phyloP scores from a whole-genome alignment of 2,329 filamentous ascomycete genomes.

The Chlorencoelia australis region DNA sequence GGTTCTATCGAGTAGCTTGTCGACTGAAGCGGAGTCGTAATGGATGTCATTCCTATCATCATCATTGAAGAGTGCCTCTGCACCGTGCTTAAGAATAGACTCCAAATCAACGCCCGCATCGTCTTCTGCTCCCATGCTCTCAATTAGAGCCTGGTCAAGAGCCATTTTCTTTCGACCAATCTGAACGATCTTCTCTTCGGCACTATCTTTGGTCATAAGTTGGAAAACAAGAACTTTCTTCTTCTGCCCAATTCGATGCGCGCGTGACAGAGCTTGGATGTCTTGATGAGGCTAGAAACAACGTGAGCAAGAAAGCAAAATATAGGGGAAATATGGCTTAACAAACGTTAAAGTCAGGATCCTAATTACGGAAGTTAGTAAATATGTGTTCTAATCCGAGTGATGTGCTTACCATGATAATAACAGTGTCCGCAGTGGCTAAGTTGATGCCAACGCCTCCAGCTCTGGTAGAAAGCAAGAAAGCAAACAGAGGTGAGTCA shows the following conservation, averaged over 20 bases:
- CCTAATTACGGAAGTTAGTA: constrained; percentile 15
- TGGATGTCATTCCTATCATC: constrained; percentile 62
- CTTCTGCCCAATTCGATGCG: constrained; percentile 92
- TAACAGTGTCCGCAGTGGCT: constrained; percentile 93
- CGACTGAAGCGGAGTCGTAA: constrained; percentile 76
- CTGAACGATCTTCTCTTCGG: constrained; percentile 93
- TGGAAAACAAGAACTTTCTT: constrained; percentile 95
- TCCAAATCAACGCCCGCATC: constrained; percentile 72
- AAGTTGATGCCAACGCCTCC: constrained; percentile 97
- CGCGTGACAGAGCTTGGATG: constrained; percentile 86
- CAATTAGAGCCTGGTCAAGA: constrained; percentile 87
- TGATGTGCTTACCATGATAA: constrained; percentile 64
- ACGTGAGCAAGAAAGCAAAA: no score
- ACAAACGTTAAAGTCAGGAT: constrained; percentile 26
- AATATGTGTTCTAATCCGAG: neutral
- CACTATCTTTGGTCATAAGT: constrained; percentile 77
- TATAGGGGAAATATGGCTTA: no score
- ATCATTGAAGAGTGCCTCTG: constrained; percentile 75
- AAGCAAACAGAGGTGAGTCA: constrained; percentile 74
- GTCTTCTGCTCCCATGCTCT: constrained; percentile 79
- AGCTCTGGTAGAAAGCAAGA: constrained; percentile 85
- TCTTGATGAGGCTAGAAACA: constrained; percentile 76
- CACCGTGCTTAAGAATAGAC: constrained; percentile 79
- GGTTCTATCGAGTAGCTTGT: constrained; percentile 81
- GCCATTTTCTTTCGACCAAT: constrained; percentile 94